Percentiles rank a stretch among this genome's conserved stretches.
Evolutionary conservation across 148 eudicot species (phyloP).

Genomic region (Chenopodium album): DNA sequence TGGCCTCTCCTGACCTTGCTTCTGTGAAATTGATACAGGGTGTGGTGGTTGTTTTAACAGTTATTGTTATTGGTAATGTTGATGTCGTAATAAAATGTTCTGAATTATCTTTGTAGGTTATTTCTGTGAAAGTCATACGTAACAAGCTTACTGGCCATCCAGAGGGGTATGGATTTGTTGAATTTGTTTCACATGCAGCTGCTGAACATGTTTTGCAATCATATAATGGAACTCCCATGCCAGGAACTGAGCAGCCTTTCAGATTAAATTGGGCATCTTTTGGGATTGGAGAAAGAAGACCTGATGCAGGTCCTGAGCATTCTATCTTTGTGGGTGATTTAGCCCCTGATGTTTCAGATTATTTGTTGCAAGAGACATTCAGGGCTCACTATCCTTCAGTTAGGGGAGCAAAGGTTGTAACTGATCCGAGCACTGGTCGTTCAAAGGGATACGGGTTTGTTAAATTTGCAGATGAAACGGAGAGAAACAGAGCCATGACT

Average conservation of each 20-base stretch:
- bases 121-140: constrained; percentile 81
- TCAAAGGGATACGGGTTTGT: constrained; percentile 98
- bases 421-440: constrained; percentile 86
- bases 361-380: constrained; percentile 85
- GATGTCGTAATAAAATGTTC: neutral
- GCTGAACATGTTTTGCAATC: constrained; percentile 82
- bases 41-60: neutral
- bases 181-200: constrained; percentile 75
- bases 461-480: constrained; percentile 88
- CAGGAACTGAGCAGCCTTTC: constrained; percentile 84
- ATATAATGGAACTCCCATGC: constrained; percentile 89
- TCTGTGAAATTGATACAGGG: neutral
- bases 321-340: constrained; percentile 98
- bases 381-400: constrained; percentile 84
- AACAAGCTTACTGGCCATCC: constrained; percentile 92
- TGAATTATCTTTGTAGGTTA: constrained; percentile 46
- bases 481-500: constrained; percentile 87
- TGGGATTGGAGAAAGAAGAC: constrained; percentile 83
- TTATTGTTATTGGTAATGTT: neutral
- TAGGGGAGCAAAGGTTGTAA: constrained; percentile 94
- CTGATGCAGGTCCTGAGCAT: constrained; percentile 85
- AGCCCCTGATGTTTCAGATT: constrained; percentile 93
- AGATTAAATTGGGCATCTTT: constrained; percentile 97
- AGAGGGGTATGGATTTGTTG: constrained; percentile 98
- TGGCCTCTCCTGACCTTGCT: constrained; percentile 2